Evolutionary conservation across 495 filamentous ascomycete genomes (phyloP).

Genomic region (Penicillium crystallinum): DNA sequence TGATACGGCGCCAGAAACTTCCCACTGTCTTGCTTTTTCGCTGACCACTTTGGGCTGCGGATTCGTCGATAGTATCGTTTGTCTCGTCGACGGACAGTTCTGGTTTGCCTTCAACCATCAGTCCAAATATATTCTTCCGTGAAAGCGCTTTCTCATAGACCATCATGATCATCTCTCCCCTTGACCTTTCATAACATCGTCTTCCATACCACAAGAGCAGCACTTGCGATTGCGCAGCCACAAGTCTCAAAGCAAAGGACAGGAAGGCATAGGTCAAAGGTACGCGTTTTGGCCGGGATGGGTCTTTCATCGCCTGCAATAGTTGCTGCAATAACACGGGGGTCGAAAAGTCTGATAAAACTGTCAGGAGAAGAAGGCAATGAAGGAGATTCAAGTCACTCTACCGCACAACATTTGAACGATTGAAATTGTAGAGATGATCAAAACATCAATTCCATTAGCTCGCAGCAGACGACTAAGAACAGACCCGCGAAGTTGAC

Average conservation of each 20-base stretch:
- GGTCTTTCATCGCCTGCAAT: conserved; percentile 59
- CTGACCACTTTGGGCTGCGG: neutral
- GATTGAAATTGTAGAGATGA: conserved; percentile 55
- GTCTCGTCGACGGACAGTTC: conserved; percentile 2
- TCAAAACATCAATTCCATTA: conserved; percentile 69
- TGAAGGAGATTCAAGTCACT: neutral
- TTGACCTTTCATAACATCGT: conserved; percentile 69
- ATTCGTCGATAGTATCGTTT: neutral
- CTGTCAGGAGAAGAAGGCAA: neutral
- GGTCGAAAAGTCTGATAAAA: conserved; percentile 45
- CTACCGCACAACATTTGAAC: conserved; percentile 56
- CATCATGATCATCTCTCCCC: conserved; percentile 85
- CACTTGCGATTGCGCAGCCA: conserved; percentile 60
- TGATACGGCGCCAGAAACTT: conserved; percentile 11
- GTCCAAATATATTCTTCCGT: conserved; percentile 62
- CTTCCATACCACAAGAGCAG: conserved; percentile 70
- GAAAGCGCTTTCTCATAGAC: conserved; percentile 78
- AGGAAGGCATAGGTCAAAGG: conserved; percentile 62
- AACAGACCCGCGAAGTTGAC: conserved; percentile 66
- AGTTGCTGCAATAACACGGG: conserved; percentile 70
- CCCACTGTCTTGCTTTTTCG: neutral
- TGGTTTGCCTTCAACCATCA: conserved; percentile 18
- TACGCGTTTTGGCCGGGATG: conserved; percentile 40
- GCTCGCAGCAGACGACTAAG: conserved; percentile 61
- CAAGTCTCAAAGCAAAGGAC: conserved; percentile 54